Conservation (phyloP, 768 basidiomycete genomes). For the Filobasidium wieringae region DNA sequence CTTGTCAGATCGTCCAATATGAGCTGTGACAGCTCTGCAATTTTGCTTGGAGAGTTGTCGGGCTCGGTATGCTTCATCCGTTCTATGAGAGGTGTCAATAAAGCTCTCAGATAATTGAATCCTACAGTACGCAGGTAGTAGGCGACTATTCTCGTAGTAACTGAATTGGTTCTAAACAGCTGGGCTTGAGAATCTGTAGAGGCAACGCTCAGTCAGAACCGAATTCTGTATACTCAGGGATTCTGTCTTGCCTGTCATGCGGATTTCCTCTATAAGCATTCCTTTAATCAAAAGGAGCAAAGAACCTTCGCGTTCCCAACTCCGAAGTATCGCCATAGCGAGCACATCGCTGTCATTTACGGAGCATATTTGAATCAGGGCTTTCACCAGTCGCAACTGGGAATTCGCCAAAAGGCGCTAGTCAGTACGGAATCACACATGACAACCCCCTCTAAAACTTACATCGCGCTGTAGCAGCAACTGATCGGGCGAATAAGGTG, state of each 20-base stretch:
- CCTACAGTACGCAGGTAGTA: slow-evolving; percentile 81
- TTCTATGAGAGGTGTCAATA: slow-evolving; percentile 65
- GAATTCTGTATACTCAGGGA: slow-evolving; percentile 11
- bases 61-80: slow-evolving; percentile 15
- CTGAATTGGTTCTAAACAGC: slow-evolving; percentile 80
- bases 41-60: not conserved
- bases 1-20: slow-evolving; percentile 42
- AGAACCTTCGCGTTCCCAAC: slow-evolving; percentile 66
- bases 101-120: slow-evolving; percentile 73
- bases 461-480: slow-evolving; percentile 10
- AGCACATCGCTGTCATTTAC: slow-evolving; percentile 61
- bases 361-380: slow-evolving; percentile 73
- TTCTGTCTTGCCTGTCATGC: slow-evolving; percentile 57
- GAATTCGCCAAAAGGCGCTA: not conserved
- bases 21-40: slow-evolving; percentile 44
- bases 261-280: slow-evolving; percentile 75
- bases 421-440: slow-evolving; percentile 12
- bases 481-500: not conserved
- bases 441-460: slow-evolving; percentile 12
- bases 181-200: slow-evolving; percentile 59
- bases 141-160: slow-evolving; percentile 73
- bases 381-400: slow-evolving; percentile 48
- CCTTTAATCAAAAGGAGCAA: slow-evolving; percentile 64
- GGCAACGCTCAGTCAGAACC: not conserved
- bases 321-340: slow-evolving; percentile 69